Evolutionary conservation across 2,329 filamentous ascomycete species (phyloP).

Genomic region (Ophiostoma tasmaniense): DNA sequence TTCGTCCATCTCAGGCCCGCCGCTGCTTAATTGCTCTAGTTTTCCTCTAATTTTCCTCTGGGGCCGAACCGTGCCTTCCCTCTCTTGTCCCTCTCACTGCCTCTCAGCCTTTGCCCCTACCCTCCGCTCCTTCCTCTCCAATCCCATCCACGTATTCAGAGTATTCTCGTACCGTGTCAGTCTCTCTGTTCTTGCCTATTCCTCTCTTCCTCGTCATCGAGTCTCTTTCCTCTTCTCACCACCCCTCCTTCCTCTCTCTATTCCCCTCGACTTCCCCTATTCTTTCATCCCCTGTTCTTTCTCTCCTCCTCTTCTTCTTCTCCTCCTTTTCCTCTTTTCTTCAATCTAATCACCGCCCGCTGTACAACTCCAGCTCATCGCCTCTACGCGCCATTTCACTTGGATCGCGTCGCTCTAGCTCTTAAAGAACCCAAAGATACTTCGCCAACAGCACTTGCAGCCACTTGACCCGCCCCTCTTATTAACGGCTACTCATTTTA

Average conservation of each 20-base stretch:
- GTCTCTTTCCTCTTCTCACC: background rate
- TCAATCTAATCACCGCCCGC: background rate
- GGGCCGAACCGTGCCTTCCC: conserved; percentile 5
- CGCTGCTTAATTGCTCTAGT: background rate
- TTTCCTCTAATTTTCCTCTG: background rate
- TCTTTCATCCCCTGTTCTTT: background rate
- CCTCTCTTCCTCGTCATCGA: conserved; percentile 3
- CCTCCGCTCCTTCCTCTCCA: conserved; percentile 8
- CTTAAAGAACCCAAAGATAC: background rate
- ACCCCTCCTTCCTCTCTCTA: background rate
- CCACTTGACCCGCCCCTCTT: background rate
- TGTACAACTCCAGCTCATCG: background rate
- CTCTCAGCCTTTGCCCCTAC: background rate
- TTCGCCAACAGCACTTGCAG: background rate
- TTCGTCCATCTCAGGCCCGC: background rate
- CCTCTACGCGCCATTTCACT: background rate
- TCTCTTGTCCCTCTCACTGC: background rate
- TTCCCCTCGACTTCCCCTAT: background rate
- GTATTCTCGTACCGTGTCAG: background rate
- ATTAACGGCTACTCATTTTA: background rate
- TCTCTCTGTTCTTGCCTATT: background rate
- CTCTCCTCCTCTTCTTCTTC: background rate
- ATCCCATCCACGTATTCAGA: background rate
- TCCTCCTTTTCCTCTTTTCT: background rate
- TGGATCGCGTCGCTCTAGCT: background rate